Percentiles rank a stretch among this genome's conserved stretches.
These are phyloP conservation scores for Fusarium sacchari DNA, from an alignment of 2,329 filamentous ascomycete species.

Conservation along the genomic window DNA sequence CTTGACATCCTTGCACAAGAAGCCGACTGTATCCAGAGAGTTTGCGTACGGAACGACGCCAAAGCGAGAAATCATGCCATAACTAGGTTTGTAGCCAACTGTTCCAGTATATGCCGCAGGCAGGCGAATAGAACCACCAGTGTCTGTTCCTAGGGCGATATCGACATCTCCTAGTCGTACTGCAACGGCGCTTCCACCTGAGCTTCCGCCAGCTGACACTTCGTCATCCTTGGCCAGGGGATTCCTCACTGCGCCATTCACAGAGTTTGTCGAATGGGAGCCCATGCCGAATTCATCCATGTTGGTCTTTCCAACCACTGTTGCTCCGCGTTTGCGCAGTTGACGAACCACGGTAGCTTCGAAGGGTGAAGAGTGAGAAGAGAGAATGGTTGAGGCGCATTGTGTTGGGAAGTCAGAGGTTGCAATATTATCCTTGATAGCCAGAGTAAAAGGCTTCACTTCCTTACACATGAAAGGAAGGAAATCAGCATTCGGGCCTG, in stretches of 20 bases:
- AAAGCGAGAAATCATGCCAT: constrained; percentile 85
- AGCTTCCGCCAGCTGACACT: constrained; percentile 85
- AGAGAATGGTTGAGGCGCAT: constrained; percentile 81
- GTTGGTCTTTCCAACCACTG: constrained; percentile 83
- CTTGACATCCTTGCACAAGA: constrained; percentile 69
- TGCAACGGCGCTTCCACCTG: constrained; percentile 90
- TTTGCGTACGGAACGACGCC: constrained; percentile 94
- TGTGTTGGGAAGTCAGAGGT: constrained; percentile 76
- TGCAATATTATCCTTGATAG: constrained; percentile 82
- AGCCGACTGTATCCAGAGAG: constrained; percentile 88
- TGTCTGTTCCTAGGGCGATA: constrained; percentile 88
- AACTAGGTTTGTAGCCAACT: constrained; percentile 90
- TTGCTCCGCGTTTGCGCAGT: constrained; percentile 70
- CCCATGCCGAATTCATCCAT: constrained; percentile 98
- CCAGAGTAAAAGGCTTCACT: constrained; percentile 57
- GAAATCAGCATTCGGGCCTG: neutral
- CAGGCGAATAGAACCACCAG: constrained; percentile 86
- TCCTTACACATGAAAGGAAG: constrained; percentile 32
- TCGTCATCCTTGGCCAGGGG: constrained; percentile 51
- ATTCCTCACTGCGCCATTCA: constrained; percentile 72
- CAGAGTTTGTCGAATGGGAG: constrained; percentile 79
- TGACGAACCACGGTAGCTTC: constrained; percentile 82
- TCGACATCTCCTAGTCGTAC: constrained; percentile 70
- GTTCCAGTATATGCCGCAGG: constrained; percentile 88
- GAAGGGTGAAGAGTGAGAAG: constrained; percentile 78